Evolutionary conservation across 805 yeast genomes (phyloP), one percentile per base, ranked within the genome.

Genomic region (Cyberlindnera bimundalis): DNA sequence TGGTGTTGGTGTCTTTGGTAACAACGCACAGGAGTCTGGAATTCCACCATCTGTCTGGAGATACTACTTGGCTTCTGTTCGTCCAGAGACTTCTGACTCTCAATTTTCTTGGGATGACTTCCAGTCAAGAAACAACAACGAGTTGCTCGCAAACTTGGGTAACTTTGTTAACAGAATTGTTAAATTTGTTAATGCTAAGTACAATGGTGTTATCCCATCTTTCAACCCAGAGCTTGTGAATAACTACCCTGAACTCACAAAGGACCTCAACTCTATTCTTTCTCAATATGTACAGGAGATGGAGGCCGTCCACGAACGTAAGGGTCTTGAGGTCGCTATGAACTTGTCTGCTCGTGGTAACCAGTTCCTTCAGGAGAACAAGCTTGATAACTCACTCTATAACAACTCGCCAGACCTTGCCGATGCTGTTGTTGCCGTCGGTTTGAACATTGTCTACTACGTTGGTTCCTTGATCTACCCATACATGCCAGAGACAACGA

Each of bases 61-160:
- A 74, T 93, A 91, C 67, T 93, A 93, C 66, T 74, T 93, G 62
- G 84, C 96, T 4, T 77, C 89, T 33, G 79, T 90, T 25, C 80
- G 99, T 64, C 99, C 99, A 24, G 99, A 93, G 71, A 73, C 89
- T 31, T 81, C 95, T 35, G 99, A 93, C 65, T 82, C 99, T 18
- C 96, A 91, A 62, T 93, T 93, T 68, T 89, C 98, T 4, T 93
- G 99, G 99, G 76, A 76, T 42, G 98, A 93, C 62, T 91, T 91
- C 66, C 97, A 88, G 51, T 75, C 95, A 35, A 84, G 89, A 66
- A 93, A 93, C 65, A 93, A 93, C 71, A 78, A 85, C 50, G 99
- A 93, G 68, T 72, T 93, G 59, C 74, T 93, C 65, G 96, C 98
- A 38, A 93, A 93, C 67, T 73, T 93, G 61, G 99, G 99, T 66